Evolutionary conservation across 129 eudicot genomes (phyloP).

Genomic region (Sambucus nigra): DNA sequence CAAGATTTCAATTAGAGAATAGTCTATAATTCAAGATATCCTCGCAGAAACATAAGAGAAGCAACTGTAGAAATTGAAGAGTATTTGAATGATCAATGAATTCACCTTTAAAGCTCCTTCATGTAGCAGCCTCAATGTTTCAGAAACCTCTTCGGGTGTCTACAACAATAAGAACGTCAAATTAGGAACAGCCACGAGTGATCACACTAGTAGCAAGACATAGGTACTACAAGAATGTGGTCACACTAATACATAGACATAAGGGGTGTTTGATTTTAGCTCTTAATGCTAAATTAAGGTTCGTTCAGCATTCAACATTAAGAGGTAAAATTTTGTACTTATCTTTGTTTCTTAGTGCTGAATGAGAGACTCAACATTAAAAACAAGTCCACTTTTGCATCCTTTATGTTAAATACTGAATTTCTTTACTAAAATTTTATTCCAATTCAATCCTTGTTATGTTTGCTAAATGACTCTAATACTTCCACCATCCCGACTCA

Average conservation of each 20-base stretch:
- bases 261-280: too few species aligned
- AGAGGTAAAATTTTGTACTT: too few species aligned
- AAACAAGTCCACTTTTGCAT: too few species aligned
- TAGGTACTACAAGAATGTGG: not conserved
- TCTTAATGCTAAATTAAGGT: too few species aligned
- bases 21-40: not conserved
- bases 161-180: slow-evolving; percentile 22
- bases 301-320: too few species aligned
- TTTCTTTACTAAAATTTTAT: too few species aligned
- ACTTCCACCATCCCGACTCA: too few species aligned
- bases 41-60: slow-evolving; percentile 2
- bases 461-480: too few species aligned
- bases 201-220: slow-evolving; percentile 5
- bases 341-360: too few species aligned
- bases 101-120: slow-evolving; percentile 76
- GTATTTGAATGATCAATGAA: slow-evolving; percentile 1
- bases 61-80: not conserved
- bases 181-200: slow-evolving; percentile 2
- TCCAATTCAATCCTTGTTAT: too few species aligned
- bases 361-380: too few species aligned
- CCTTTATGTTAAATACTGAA: too few species aligned
- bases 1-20: slow-evolving; percentile 1
- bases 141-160: slow-evolving; percentile 67
- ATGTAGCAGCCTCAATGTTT: slow-evolving; percentile 53
- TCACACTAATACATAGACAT: slow-evolving; percentile 4